phyloP scores from a whole-genome alignment of 345 rosid genomes.

The Dipteronia dyeriana region DNA sequence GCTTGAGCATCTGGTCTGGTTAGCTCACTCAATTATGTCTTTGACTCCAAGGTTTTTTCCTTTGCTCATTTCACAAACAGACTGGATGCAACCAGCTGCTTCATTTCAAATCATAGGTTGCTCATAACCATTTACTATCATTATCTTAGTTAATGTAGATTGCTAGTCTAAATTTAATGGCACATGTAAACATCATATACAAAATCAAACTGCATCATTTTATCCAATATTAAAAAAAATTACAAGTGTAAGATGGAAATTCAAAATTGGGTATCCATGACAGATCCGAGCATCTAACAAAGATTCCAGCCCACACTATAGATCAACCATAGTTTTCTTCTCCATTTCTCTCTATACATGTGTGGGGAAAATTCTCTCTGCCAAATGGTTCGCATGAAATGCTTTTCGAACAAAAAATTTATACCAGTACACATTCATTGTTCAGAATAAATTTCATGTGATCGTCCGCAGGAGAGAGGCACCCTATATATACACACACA shows the following conservation, averaged over 20 bases:
- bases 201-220: background rate
- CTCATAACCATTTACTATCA: background rate
- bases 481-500: background rate
- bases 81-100: background rate
- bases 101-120: background rate
- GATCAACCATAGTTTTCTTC: no score
- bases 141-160: background rate
- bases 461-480: background rate
- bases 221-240: background rate
- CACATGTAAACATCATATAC: background rate
- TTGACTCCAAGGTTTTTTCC: background rate
- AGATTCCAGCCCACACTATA: background rate
- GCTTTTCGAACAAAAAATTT: no score
- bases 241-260: background rate
- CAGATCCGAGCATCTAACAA: background rate
- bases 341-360: no score
- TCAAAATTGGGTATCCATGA: background rate
- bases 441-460: background rate
- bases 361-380: no score
- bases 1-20: background rate
- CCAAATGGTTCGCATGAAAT: no score
- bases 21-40: background rate
- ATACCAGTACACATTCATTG: no score
- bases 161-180: background rate
- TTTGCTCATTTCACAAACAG: background rate